These are phyloP conservation scores for Adansonia digitata DNA, from an alignment of 345 rosid species.

Conservation along the genomic window DNA sequence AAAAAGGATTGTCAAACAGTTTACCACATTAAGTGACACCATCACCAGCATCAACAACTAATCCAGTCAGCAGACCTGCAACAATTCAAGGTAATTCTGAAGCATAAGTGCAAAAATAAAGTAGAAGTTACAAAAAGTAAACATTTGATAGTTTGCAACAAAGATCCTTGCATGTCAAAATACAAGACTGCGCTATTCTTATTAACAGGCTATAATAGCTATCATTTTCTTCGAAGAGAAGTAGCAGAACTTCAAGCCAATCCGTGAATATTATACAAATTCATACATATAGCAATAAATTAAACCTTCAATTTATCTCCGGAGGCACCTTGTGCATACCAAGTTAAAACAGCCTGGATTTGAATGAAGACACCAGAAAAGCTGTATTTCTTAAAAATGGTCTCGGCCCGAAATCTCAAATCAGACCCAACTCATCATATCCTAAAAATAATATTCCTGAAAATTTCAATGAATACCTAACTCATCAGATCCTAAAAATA, in stretches of 20 bases:
- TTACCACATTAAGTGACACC: constrained; percentile 99
- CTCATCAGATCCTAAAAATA: neutral
- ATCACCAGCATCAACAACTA: constrained; percentile 94
- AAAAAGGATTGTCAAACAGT: constrained; percentile 6
- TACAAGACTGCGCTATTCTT: neutral
- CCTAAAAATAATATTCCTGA: neutral
- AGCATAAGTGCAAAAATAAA: no score
- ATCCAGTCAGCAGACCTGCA: constrained; percentile 85
- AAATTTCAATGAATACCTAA: no score
- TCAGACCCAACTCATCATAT: constrained; percentile 4
- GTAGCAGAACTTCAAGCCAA: no score
- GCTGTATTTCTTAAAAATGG: constrained; percentile 95
- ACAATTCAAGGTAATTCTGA: constrained; percentile 13
- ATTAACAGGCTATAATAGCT: neutral
- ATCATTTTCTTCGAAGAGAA: neutral
- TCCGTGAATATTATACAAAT: no score
- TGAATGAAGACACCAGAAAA: constrained; percentile 95
- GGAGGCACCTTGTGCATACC: constrained; percentile 65
- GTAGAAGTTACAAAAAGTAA: neutral
- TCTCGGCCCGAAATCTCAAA: constrained; percentile 60
- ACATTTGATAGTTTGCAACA: neutral
- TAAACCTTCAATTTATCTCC: neutral
- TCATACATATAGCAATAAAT: neutral
- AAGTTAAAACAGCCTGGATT: constrained; percentile 90
- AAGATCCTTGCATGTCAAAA: neutral